Evolutionary conservation across 164 flowering plant genomes (phyloP).

Genomic region (Houttuynia cordata): DNA sequence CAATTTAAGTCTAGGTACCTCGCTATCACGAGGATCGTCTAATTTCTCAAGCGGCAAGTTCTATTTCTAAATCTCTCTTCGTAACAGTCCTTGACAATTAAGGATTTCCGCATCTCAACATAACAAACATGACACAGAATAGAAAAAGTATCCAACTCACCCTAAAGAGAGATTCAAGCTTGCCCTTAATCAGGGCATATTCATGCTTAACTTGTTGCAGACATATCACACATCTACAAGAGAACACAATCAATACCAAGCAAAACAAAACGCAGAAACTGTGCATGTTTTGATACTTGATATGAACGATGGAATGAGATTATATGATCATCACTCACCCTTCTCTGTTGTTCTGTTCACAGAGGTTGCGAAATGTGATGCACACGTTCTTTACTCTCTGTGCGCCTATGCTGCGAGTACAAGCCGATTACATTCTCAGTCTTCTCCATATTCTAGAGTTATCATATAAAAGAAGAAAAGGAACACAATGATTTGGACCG

Average conservation of each 20-base stretch:
- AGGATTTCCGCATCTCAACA: too few species aligned
- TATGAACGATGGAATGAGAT: not conserved
- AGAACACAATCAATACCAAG: not conserved
- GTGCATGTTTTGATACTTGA: not conserved
- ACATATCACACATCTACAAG: constrained; percentile 33
- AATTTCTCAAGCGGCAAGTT: too few species aligned
- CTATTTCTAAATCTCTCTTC: too few species aligned
- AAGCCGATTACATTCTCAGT: not conserved
- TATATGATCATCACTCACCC: constrained; percentile 21
- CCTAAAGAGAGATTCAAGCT: constrained; percentile 35
- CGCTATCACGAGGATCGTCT: too few species aligned
- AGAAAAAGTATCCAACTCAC: constrained; percentile 13
- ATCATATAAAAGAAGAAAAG: not conserved
- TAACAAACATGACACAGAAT: too few species aligned
- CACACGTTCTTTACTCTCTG: constrained; percentile 40
- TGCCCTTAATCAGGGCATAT: constrained; percentile 33
- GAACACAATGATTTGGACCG: not conserved
- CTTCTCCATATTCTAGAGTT: too few species aligned
- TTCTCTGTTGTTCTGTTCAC: constrained; percentile 41
- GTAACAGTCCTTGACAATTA: too few species aligned
- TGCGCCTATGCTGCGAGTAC: constrained; percentile 40
- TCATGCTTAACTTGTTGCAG: constrained; percentile 39
- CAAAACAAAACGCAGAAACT: not conserved
- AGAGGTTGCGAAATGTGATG: constrained; percentile 32
- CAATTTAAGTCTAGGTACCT: too few species aligned